Percentiles rank a stretch among this genome's conserved stretches.
These are phyloP conservation scores for Mycena vulgaris DNA, from an alignment of 768 basidiomycete genomes.

Conservation along the genomic window DNA sequence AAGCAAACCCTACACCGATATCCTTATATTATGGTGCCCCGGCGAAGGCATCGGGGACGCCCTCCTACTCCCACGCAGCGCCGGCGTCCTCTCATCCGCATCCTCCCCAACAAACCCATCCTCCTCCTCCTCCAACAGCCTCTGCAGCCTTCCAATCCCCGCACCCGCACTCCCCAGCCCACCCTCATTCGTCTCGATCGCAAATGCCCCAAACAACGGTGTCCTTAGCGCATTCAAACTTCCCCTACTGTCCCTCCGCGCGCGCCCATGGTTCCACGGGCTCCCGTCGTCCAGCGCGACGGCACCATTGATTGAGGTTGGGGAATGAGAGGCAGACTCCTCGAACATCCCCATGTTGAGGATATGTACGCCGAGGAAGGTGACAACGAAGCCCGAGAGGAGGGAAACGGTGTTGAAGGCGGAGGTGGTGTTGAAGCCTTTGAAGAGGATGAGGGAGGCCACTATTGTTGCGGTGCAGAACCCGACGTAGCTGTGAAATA, in stretches of 20 bases:
- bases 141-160: constrained; percentile 71
- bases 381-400: constrained; percentile 47
- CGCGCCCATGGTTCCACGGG: constrained; percentile 50
- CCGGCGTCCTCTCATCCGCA: constrained; percentile 14
- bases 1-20: too few relatives aligned
- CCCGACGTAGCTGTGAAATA: too few relatives aligned
- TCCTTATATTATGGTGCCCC: too few relatives aligned
- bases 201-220: constrained; percentile 74
- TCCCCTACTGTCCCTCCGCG: constrained; percentile 51
- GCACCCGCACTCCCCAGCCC: constrained; percentile 24
- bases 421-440: constrained; percentile 94
- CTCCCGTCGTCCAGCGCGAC: constrained; percentile 33
- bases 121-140: constrained; percentile 69
- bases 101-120: background rate
- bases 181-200: constrained; percentile 46
- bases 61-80: constrained; percentile 9
- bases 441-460: constrained; percentile 96
- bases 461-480: too few relatives aligned
- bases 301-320: too few relatives aligned
- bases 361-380: constrained; percentile 45
- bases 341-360: constrained; percentile 35
- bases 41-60: too few relatives aligned
- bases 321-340: too few relatives aligned
- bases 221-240: constrained; percentile 74
- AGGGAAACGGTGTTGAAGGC: constrained; percentile 88